phyloP scores from a whole-genome alignment of 2,329 filamentous ascomycete species.

The Fusarium tricinctum region DNA sequence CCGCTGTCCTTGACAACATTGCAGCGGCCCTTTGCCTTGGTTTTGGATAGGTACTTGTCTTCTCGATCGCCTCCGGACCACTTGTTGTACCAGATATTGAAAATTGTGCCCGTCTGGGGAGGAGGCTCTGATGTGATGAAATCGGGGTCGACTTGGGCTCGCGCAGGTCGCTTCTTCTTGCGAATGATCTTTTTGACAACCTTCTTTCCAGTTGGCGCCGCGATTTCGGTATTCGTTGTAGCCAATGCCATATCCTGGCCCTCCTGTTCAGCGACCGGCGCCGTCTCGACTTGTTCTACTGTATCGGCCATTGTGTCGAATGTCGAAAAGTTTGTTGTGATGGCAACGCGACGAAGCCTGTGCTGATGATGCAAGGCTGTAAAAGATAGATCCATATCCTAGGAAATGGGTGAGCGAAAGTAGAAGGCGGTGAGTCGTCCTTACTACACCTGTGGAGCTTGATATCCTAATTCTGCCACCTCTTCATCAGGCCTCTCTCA shows the following conservation, averaged over 20 bases:
- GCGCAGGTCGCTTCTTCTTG: conserved; percentile 89
- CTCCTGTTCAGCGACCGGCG: conserved; percentile 48
- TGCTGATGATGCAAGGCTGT: conserved; percentile 48
- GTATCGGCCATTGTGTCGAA: conserved; percentile 52
- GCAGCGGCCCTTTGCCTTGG: conserved; percentile 86
- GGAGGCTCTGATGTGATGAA: conserved; percentile 87
- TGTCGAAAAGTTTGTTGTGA: conserved; percentile 28
- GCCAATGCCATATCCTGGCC: conserved; percentile 54
- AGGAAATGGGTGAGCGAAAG: conserved; percentile 33
- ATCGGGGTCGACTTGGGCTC: conserved; percentile 89
- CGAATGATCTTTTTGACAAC: conserved; percentile 88
- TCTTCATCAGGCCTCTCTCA: conserved; percentile 48
- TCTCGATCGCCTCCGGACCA: conserved; percentile 97
- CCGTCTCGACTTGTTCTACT: conserved; percentile 48
- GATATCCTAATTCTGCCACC: conserved; percentile 45
- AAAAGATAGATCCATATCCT: conserved; percentile 41
- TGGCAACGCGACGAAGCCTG: conserved; percentile 45
- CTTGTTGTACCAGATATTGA: conserved; percentile 99
- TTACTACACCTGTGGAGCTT: conserved; percentile 38
- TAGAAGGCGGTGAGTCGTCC: conserved; percentile 51
- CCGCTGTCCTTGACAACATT: conserved; percentile 85
- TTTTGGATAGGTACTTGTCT: conserved; percentile 88
- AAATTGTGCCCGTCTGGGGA: conserved; percentile 92
- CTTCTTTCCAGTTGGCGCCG: conserved; percentile 69
- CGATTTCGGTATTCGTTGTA: conserved; percentile 60